phyloP scores from a whole-genome alignment of 2,329 filamentous ascomycete species.

The Paecilomyces dactylethromorphus region DNA sequence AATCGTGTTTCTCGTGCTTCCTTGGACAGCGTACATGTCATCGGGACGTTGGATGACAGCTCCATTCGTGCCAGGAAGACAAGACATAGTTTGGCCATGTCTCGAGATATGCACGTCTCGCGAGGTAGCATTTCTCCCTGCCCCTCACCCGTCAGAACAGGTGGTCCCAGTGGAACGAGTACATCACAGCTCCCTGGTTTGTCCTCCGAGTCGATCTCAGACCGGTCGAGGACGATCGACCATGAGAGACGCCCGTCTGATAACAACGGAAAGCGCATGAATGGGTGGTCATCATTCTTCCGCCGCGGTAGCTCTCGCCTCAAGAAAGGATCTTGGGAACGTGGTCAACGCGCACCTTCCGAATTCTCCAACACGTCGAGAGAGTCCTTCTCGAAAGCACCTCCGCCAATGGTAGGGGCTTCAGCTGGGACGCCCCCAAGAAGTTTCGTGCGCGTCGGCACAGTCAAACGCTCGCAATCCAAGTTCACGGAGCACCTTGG shows the following conservation, averaged over 20 bases:
- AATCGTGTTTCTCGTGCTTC: conserved; percentile 20
- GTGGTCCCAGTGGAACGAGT: conserved; percentile 41
- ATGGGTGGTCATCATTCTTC: conserved; percentile 68
- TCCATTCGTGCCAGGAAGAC: conserved; percentile 24
- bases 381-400: conserved; percentile 67
- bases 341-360: conserved; percentile 51
- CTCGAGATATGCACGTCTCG: conserved; percentile 27
- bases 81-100: conserved; percentile 25
- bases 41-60: conserved; percentile 28
- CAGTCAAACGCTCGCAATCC: conserved; percentile 75
- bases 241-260: conserved; percentile 51
- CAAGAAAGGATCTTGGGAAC: conserved; percentile 49
- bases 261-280: conserved; percentile 38
- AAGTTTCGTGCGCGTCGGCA: conserved; percentile 43
- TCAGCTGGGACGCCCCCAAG: conserved; percentile 30
- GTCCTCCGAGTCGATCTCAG: conserved; percentile 44
- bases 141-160: conserved; percentile 41
- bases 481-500: conserved; percentile 90
- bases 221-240: conserved; percentile 48
- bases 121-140: conserved; percentile 25
- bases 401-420: conserved; percentile 39
- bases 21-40: conserved; percentile 23
- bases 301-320: conserved; percentile 54
- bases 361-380: conserved; percentile 91
- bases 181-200: conserved; percentile 49